Evolutionary conservation across 2,329 filamentous ascomycete genomes (phyloP), one percentile per base, ranked within the genome.

Genomic region (Berkeleyomyces basicola): DNA sequence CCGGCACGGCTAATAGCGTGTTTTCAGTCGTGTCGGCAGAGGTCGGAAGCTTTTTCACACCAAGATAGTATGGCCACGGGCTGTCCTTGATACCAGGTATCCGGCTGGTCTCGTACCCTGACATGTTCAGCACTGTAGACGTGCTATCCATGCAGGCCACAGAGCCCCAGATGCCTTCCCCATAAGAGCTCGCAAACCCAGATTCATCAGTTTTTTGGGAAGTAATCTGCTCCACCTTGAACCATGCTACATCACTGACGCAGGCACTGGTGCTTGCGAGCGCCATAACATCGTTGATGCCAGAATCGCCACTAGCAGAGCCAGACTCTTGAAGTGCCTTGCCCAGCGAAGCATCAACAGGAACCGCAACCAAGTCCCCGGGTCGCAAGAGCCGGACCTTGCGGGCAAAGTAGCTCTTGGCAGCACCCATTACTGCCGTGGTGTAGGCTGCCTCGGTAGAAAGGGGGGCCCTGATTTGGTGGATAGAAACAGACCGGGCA

Each of bases 31-130:
- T 62, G 10, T 55, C 58, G 7, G 51, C 59, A 2, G 66, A 75
- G 59, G 75, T 81, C 0, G 87, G 85, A 10, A 82, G 74, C 66
- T 82, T 82, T 72, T 84, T 88, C 62, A 88, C 78, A 0, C 90
- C 88, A 1, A 96, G 79, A 72, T 96, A 99, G 71, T 91, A 95
- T 66, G 87, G 86, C 91, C 92, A 97, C 16, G 83, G 84, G 70
- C 82, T 95, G 63, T 83, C 82, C 66, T 85, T 82, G 0, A 84
- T 85, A 5, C 87, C 83, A 0, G 92, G 92, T 5, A 96, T 79
- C 60, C 86, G 85, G 69, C 87, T 86, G 55, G 88, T 87, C 69
- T 90, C 88, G 67, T 87, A 95, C 3, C 93, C 93, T 43, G 91
- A 90, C 70, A 95, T 90, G 64, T 91, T 88, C 79, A 97, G 92